These are phyloP conservation scores for Penicillium sp. DNA, from an alignment of 2,329 filamentous ascomycete genomes.

Conservation along the genomic window DNA sequence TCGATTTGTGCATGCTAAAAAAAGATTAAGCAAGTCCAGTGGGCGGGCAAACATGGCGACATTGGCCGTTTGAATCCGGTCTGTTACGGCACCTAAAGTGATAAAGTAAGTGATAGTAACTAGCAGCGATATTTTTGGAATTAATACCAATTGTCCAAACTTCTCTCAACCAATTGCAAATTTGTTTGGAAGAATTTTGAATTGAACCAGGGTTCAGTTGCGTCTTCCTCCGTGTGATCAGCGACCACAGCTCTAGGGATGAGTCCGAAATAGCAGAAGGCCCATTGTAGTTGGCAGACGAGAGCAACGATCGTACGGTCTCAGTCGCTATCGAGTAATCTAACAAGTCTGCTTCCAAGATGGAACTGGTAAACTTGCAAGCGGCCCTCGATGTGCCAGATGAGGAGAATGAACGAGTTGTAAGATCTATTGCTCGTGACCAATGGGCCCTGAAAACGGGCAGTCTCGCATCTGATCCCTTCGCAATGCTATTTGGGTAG, in stretches of 20 bases:
- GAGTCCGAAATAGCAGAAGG: slow-evolving; percentile 78
- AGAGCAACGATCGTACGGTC: slow-evolving; percentile 69
- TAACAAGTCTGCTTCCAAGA: slow-evolving; percentile 67
- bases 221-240: slow-evolving; percentile 65
- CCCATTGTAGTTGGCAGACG: slow-evolving; percentile 76
- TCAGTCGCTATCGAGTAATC: slow-evolving; percentile 66
- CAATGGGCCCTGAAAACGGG: slow-evolving; percentile 55
- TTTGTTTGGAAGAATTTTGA: slow-evolving; percentile 65
- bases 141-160: slow-evolving; percentile 77
- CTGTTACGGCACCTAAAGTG: slow-evolving; percentile 54
- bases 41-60: slow-evolving; percentile 65
- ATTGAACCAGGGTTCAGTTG: slow-evolving; percentile 67
- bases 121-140: neutral
- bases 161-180: slow-evolving; percentile 77
- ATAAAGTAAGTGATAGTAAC: slow-evolving; percentile 5
- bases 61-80: slow-evolving; percentile 65
- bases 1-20: slow-evolving; percentile 68
- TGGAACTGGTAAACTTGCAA: slow-evolving; percentile 67
- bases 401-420: slow-evolving; percentile 68
- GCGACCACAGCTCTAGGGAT: slow-evolving; percentile 69
- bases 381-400: slow-evolving; percentile 72
- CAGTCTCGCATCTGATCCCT: slow-evolving; percentile 36
- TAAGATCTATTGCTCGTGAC: slow-evolving; percentile 74
- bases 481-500: slow-evolving; percentile 32
- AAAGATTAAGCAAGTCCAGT: slow-evolving; percentile 64